Percentiles rank a stretch among this genome's conserved stretches.
Conservation (phyloP, 1,284 basidiomycete genomes). For the Marasmius sp. region DNA sequence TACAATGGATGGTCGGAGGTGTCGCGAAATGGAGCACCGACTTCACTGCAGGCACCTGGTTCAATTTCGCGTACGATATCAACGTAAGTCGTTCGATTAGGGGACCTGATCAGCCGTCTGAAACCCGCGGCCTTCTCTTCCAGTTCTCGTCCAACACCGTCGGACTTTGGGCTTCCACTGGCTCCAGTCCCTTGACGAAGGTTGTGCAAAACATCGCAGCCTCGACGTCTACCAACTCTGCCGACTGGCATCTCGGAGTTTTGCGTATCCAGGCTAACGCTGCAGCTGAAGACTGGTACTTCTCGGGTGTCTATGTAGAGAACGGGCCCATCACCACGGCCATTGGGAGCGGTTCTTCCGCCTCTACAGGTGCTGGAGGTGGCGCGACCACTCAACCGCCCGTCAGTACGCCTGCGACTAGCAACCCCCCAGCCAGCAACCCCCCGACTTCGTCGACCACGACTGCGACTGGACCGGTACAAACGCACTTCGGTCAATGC, state of each 20-base stretch:
- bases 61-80: conserved; percentile 66
- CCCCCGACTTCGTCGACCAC: conserved; percentile 24
- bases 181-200: conserved; percentile 45
- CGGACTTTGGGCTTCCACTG: conserved; percentile 60
- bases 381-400: conserved; percentile 22
- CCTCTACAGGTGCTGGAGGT: conserved; percentile 14
- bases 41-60: conserved; percentile 56
- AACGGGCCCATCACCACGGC: conserved; percentile 53
- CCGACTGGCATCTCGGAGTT: conserved; percentile 64
- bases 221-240: conserved; percentile 58
- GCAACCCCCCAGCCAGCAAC: too few relatives aligned
- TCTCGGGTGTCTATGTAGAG: conserved; percentile 62
- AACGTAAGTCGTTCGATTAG: conserved; percentile 37
- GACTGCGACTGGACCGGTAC: conserved; percentile 38
- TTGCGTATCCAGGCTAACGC: conserved; percentile 52
- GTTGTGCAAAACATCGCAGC: conserved; percentile 50
- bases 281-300: conserved; percentile 56
- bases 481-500: conserved; percentile 54
- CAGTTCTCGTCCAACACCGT: conserved; percentile 55
- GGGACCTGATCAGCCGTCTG: not conserved
- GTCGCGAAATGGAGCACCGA: conserved; percentile 51
- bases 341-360: conserved; percentile 39
- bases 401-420: conserved; percentile 23
- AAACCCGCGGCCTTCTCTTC: conserved; percentile 2
- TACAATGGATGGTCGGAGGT: conserved; percentile 52